Conservation (phyloP, 1,284 basidiomycete genomes). For the Trichosporon asahii region DNA sequence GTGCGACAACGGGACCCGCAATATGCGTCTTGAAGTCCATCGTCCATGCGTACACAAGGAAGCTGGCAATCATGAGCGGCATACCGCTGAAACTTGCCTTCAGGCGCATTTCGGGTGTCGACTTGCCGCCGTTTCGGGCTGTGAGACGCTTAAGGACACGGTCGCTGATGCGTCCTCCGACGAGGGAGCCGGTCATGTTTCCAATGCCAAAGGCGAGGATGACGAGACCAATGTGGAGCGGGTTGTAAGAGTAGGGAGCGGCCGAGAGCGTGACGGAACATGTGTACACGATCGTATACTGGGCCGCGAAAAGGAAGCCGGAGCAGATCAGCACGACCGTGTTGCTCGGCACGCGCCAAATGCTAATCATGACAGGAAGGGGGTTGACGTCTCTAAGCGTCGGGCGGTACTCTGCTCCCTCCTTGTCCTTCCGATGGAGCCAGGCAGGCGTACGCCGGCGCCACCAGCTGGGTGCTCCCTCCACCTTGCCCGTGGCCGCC, state of each 20-base stretch:
- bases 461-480: neutral
- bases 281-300: slow-evolving; percentile 66
- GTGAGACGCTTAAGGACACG: slow-evolving; percentile 60
- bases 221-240: slow-evolving; percentile 70
- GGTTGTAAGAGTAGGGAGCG: slow-evolving; percentile 63
- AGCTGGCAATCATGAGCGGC: slow-evolving; percentile 52
- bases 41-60: slow-evolving; percentile 74
- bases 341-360: slow-evolving; percentile 66
- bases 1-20: slow-evolving; percentile 58
- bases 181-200: slow-evolving; percentile 64
- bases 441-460: neutral
- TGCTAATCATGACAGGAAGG: slow-evolving; percentile 59
- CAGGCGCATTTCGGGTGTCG: slow-evolving; percentile 72
- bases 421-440: neutral
- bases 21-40: slow-evolving; percentile 62
- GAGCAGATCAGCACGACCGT: slow-evolving; percentile 64
- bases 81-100: slow-evolving; percentile 58
- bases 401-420: slow-evolving; percentile 56
- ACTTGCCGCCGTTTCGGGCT: slow-evolving; percentile 60
- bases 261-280: slow-evolving; percentile 60
- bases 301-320: slow-evolving; percentile 66
- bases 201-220: slow-evolving; percentile 71
- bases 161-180: slow-evolving; percentile 77
- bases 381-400: slow-evolving; percentile 71
- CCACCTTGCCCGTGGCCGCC: neutral